These are phyloP conservation scores for Boechera stricta DNA, from an alignment of 345 rosid genomes.

Conservation along the genomic window DNA sequence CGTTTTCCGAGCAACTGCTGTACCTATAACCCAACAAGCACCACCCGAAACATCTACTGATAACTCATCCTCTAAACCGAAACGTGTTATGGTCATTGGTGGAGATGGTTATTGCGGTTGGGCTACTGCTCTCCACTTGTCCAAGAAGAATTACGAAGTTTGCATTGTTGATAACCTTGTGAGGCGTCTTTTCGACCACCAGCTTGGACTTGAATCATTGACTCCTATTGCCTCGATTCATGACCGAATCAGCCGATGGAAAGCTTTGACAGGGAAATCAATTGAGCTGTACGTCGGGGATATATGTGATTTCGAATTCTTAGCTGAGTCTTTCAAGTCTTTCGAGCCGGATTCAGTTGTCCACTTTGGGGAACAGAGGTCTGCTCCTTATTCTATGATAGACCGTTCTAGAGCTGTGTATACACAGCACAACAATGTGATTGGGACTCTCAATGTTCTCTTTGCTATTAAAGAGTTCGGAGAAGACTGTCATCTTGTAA, in stretches of 20 bases:
- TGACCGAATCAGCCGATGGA: conserved; percentile 83
- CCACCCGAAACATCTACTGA: conserved; percentile 55
- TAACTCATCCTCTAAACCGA: conserved; percentile 53
- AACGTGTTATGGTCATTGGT: conserved; percentile 91
- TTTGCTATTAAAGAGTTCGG: conserved; percentile 93
- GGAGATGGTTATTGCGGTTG: conserved; percentile 99
- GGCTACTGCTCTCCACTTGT: conserved; percentile 97
- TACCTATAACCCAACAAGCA: conserved; percentile 56
- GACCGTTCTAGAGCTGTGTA: conserved; percentile 90
- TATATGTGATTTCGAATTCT: conserved; percentile 93
- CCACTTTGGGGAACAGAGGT: conserved; percentile 94
- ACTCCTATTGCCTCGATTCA: conserved; percentile 91
- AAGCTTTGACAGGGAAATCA: conserved; percentile 77
- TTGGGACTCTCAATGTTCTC: conserved; percentile 92
- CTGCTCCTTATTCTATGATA: conserved; percentile 98
- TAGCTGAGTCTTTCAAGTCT: conserved; percentile 77
- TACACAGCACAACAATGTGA: conserved; percentile 94
- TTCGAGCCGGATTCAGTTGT: conserved; percentile 94
- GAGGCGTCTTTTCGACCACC: conserved; percentile 91
- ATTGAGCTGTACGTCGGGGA: conserved; percentile 87
- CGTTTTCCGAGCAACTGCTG: conserved; percentile 54
- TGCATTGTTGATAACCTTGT: conserved; percentile 84
- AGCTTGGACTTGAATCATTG: conserved; percentile 87
- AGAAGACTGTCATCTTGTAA: conserved; percentile 90
- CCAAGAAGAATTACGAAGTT: conserved; percentile 82